These are phyloP conservation scores for Colletotrichum theobromicola DNA, from an alignment of 2,329 filamentous ascomycete genomes.

Conservation along the genomic window DNA sequence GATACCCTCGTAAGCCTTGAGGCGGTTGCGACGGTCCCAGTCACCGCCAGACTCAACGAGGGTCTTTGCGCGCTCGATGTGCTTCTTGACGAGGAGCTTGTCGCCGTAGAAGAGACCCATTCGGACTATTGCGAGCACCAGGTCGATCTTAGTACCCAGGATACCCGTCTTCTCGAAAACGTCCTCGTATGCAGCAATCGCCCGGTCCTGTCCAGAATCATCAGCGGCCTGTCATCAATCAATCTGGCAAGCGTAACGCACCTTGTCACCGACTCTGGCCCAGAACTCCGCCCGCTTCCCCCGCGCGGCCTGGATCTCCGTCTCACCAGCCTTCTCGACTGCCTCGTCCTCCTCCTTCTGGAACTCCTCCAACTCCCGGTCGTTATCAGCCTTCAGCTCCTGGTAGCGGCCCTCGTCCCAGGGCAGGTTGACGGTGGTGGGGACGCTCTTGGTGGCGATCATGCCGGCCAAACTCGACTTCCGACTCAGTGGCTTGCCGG, in stretches of 20 bases:
- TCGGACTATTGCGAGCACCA: conserved; percentile 95
- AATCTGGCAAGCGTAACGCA: conserved; percentile 38
- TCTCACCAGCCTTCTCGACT: conserved; percentile 94
- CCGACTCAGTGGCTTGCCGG: conserved; percentile 65
- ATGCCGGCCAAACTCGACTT: conserved; percentile 76
- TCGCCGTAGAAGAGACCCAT: conserved; percentile 97
- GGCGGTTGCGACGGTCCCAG: conserved; percentile 96
- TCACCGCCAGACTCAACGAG: conserved; percentile 95
- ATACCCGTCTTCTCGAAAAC: conserved; percentile 98
- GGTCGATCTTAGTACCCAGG: conserved; percentile 94
- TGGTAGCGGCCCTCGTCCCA: conserved; percentile 94
- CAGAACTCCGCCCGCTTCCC: conserved; percentile 97
- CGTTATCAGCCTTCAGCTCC: conserved; percentile 76
- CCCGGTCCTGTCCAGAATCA: conserved; percentile 74
- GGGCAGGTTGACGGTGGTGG: conserved; percentile 71
- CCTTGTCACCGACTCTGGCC: conserved; percentile 96
- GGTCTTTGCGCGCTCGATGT: conserved; percentile 85
- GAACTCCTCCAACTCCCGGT: conserved; percentile 75
- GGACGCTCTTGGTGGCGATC: conserved; percentile 73
- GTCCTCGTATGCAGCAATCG: conserved; percentile 88
- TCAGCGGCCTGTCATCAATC: conserved; percentile 13
- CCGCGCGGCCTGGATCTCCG: conserved; percentile 88
- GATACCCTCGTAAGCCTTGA: conserved; percentile 98
- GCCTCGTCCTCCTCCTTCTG: conserved; percentile 94
- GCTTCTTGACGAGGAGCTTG: conserved; percentile 90